Evolutionary conservation across 1,284 basidiomycete genomes (phyloP).

Genomic region (Microbotryomycetes sp.): DNA sequence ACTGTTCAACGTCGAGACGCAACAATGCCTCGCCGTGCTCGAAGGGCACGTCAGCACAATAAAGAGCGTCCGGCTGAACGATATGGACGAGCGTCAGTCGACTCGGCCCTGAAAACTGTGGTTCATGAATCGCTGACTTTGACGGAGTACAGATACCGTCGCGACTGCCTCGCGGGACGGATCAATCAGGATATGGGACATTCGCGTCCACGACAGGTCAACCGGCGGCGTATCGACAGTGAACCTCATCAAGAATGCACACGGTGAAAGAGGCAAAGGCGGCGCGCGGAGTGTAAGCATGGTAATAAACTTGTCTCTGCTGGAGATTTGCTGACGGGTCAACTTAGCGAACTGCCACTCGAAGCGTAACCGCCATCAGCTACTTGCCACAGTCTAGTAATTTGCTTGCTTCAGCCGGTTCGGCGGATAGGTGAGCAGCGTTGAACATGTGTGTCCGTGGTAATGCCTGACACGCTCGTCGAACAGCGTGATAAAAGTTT

Average conservation of each 20-base stretch:
- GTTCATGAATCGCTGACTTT: not conserved
- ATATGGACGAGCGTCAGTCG: not conserved
- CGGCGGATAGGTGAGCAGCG: slow-evolving; percentile 26
- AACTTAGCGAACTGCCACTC: slow-evolving; percentile 18
- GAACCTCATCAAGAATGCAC: slow-evolving; percentile 32
- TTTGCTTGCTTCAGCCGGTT: slow-evolving; percentile 33
- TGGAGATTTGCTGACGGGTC: not conserved
- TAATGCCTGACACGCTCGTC: not conserved
- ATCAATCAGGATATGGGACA: slow-evolving; percentile 34
- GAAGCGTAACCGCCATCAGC: slow-evolving; percentile 31
- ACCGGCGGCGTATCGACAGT: slow-evolving; percentile 13
- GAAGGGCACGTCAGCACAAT: slow-evolving; percentile 33
- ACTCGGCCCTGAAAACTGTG: no score
- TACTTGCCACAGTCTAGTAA: slow-evolving; percentile 31
- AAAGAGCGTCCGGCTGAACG: slow-evolving; percentile 23
- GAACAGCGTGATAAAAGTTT: slow-evolving; percentile 31
- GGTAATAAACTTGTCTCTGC: not conserved
- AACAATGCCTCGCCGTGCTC: slow-evolving; percentile 16
- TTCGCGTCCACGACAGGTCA: slow-evolving; percentile 15
- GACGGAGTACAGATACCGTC: slow-evolving; percentile 25
- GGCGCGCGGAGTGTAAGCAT: slow-evolving; percentile 12
- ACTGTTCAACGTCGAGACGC: slow-evolving; percentile 28
- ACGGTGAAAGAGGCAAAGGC: slow-evolving; percentile 17
- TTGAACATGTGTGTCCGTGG: not conserved
- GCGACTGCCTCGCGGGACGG: slow-evolving; percentile 36